Conservation (phyloP, 2,329 filamentous ascomycete genomes). For the Zymoseptoria brevis region DNA sequence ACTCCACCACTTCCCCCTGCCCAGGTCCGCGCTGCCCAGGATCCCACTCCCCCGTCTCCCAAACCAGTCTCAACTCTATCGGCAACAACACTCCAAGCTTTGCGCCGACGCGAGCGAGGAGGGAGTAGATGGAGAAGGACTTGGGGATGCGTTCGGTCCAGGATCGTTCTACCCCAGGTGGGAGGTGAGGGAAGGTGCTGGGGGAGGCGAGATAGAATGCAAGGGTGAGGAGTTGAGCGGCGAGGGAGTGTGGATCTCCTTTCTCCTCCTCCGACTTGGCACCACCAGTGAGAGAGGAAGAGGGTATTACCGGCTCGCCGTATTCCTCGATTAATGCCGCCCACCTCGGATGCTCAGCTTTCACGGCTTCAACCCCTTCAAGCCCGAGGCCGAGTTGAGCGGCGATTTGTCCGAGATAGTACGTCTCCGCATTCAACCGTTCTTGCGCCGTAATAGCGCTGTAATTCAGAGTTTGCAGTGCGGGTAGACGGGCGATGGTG, state of each 20-base stretch:
- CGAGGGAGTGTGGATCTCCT: conserved; percentile 70
- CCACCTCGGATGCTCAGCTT: conserved; percentile 63
- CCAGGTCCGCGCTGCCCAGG: conserved; percentile 56
- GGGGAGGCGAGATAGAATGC: conserved; percentile 47
- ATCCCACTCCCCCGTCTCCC: conserved; percentile 90
- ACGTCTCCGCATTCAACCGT: conserved; percentile 80
- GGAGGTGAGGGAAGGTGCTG: conserved; percentile 19
- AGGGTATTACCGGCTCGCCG: conserved; percentile 51
- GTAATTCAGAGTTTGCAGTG: conserved; percentile 65
- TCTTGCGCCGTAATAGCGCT: conserved; percentile 61
- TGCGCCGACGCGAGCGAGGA: conserved; percentile 69
- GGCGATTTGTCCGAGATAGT: conserved; percentile 79
- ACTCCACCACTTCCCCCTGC: conserved; percentile 29
- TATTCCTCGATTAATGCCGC: conserved; percentile 65
- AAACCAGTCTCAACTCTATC: conserved; percentile 59
- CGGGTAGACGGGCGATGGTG: conserved; percentile 64
- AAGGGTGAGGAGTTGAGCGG: conserved; percentile 62
- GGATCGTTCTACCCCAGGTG: background rate
- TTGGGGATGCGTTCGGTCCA: conserved; percentile 54
- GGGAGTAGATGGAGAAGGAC: conserved; percentile 69
- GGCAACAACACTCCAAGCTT: conserved; percentile 60
- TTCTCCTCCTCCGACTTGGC: conserved; percentile 10
- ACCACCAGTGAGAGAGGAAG: conserved; percentile 47
- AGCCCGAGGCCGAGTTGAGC: conserved; percentile 56
- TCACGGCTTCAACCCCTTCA: conserved; percentile 45